Conservation (phyloP, 345 rosid genomes). For the Melaleuca quinquenervia region DNA sequence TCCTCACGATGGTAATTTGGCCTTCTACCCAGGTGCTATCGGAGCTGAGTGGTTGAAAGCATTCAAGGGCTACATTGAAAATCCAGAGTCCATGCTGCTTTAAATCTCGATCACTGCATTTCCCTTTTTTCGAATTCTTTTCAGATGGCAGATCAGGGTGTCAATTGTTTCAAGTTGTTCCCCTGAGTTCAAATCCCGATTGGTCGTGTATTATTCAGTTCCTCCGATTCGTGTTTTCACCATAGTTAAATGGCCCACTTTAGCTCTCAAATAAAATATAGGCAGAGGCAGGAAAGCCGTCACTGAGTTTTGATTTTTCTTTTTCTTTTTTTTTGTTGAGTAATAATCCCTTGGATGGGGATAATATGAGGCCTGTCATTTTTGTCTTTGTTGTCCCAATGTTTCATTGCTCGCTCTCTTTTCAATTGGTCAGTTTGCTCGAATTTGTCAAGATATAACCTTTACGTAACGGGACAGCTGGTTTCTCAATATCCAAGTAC, state of each 20-base stretch:
- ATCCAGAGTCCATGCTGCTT: constrained; percentile 90
- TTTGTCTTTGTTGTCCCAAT: not conserved
- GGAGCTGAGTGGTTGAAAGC: constrained; percentile 99
- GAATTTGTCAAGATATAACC: not conserved
- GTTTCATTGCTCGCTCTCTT: not conserved
- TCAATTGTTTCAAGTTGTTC: not conserved
- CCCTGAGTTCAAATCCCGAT: not conserved
- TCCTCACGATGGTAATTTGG: not conserved
- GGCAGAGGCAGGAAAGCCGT: not conserved
- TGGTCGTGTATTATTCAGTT: not conserved
- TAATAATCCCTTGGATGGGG: not conserved
- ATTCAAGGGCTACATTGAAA: constrained; percentile 85
- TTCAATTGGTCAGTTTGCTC: not conserved
- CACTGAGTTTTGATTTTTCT: not conserved
- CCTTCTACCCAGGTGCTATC: constrained; percentile 44
- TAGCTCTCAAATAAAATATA: not conserved
- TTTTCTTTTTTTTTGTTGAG: not conserved
- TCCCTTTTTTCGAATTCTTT: not conserved
- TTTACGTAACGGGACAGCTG: not conserved
- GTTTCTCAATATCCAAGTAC: not conserved
- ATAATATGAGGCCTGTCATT: not conserved
- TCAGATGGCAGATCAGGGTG: not conserved
- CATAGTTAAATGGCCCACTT: not conserved
- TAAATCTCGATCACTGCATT: constrained; percentile 7
- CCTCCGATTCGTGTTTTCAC: not conserved